Evolutionary conservation across 441 rosid species (phyloP).

Genomic region (Erodium moschatum): DNA sequence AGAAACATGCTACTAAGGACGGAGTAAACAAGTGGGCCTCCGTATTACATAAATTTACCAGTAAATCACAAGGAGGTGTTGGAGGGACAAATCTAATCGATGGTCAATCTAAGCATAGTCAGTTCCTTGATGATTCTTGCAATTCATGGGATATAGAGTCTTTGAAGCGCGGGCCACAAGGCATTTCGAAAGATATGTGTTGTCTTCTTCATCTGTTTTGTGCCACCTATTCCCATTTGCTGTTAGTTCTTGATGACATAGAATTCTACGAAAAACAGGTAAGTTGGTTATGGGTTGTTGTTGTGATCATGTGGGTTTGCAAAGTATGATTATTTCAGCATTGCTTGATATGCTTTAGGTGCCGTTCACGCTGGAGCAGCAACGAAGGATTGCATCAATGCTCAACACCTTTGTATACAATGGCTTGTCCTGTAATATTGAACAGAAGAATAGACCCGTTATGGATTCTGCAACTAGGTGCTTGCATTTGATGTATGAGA

Average conservation of each 20-base stretch:
- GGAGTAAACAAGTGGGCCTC: conserved; percentile 61
- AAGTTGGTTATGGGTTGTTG: conserved; percentile 17
- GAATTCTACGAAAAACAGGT: conserved; percentile 98
- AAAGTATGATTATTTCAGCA: conserved; percentile 24
- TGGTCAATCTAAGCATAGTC: conserved; percentile 33
- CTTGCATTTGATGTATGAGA: conserved; percentile 89
- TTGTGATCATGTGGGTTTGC: conserved; percentile 19
- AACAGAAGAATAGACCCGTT: conserved; percentile 48
- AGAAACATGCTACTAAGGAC: conserved; percentile 44
- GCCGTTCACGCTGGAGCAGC: conserved; percentile 80
- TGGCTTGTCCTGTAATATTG: conserved; percentile 43
- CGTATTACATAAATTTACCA: conserved; percentile 63
- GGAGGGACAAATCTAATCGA: conserved; percentile 29
- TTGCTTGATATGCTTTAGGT: conserved; percentile 45
- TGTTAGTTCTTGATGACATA: conserved; percentile 95
- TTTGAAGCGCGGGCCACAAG: conserved; percentile 62
- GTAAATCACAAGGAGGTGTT: conserved; percentile 51
- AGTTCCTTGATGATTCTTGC: conserved; percentile 33
- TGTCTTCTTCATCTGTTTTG: conserved; percentile 86
- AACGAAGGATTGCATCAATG: conserved; percentile 63
- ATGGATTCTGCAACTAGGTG: conserved; percentile 88
- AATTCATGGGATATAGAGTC: conserved; percentile 70
- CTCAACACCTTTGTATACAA: conserved; percentile 89
- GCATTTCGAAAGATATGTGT: conserved; percentile 59
- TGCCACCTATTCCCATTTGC: conserved; percentile 83